Percentiles rank a stretch among this genome's conserved stretches.
phyloP scores from a whole-genome alignment of 2,329 filamentous ascomycete species.

The Exophiala lecanii-corni region DNA sequence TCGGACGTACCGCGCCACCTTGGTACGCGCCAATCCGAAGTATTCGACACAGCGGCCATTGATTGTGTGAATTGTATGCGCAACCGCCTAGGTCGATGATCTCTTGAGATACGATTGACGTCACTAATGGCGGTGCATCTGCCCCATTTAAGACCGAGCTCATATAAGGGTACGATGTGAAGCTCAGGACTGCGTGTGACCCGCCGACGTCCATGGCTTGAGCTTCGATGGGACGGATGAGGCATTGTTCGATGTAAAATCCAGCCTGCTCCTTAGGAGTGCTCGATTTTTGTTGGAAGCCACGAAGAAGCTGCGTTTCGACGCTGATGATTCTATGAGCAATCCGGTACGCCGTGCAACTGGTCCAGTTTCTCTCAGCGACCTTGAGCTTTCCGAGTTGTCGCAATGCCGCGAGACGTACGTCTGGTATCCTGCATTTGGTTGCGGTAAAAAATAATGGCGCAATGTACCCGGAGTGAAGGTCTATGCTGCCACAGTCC shows the following conservation, averaged over 20 bases:
- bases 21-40: not conserved
- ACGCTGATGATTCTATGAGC: conserved; percentile 17
- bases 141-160: no score
- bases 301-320: not conserved
- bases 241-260: conserved; percentile 8
- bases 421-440: conserved; percentile 17
- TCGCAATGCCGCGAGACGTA: conserved; percentile 10
- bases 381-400: conserved; percentile 9
- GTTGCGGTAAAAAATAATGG: conserved; percentile 22
- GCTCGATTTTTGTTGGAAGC: not conserved
- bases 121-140: not conserved
- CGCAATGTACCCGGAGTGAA: conserved; percentile 18
- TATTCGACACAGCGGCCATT: not conserved
- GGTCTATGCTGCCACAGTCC: conserved; percentile 12
- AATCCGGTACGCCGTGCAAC: conserved; percentile 19
- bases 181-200: conserved; percentile 10
- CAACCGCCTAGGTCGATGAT: not conserved
- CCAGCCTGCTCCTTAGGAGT: conserved; percentile 6
- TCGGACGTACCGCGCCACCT: not conserved
- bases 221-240: conserved; percentile 17
- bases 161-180: conserved; percentile 9
- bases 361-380: conserved; percentile 19
- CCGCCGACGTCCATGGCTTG: conserved; percentile 11
- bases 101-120: not conserved
- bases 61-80: not conserved